These are phyloP conservation scores for Cryphonectria parasitica DNA, from an alignment of 2,329 filamentous ascomycete genomes.

Conservation along the genomic window DNA sequence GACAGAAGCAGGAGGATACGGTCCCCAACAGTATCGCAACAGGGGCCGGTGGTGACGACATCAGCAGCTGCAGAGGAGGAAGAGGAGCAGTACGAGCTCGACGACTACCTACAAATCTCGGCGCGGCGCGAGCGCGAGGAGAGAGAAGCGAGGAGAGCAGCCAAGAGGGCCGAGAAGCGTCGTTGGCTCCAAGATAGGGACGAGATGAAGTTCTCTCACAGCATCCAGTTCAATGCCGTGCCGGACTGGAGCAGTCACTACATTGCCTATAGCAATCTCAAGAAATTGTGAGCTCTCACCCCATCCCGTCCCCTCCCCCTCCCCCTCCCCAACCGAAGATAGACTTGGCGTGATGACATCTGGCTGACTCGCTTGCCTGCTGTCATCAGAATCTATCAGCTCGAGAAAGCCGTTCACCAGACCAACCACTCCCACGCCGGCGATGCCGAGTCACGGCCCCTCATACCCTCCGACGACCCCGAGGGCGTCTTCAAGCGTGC, in stretches of 20 bases:
- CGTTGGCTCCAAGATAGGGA: constrained; percentile 71
- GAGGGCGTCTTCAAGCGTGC: constrained; percentile 81
- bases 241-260: constrained; percentile 99
- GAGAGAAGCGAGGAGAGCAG: constrained; percentile 40
- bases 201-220: constrained; percentile 99
- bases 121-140: constrained; percentile 37
- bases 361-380: constrained; percentile 12
- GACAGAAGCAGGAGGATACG: constrained; percentile 25
- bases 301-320: no score
- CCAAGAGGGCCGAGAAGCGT: constrained; percentile 66
- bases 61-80: constrained; percentile 13
- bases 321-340: neutral
- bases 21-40: neutral
- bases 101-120: constrained; percentile 43
- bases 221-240: constrained; percentile 98
- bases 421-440: constrained; percentile 46
- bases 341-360: constrained; percentile 13
- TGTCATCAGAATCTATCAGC: constrained; percentile 77
- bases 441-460: constrained; percentile 83
- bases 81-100: constrained; percentile 45
- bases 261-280: constrained; percentile 97
- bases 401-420: constrained; percentile 83
- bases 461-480: constrained; percentile 75
- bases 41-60: constrained; percentile 1
- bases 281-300: constrained; percentile 83